A percentile compares a stretch with the other conserved stretches of the same genome.
Conservation (phyloP, 2,329 filamentous ascomycete species). For the Paracorniculantispora psalliotae region DNA sequence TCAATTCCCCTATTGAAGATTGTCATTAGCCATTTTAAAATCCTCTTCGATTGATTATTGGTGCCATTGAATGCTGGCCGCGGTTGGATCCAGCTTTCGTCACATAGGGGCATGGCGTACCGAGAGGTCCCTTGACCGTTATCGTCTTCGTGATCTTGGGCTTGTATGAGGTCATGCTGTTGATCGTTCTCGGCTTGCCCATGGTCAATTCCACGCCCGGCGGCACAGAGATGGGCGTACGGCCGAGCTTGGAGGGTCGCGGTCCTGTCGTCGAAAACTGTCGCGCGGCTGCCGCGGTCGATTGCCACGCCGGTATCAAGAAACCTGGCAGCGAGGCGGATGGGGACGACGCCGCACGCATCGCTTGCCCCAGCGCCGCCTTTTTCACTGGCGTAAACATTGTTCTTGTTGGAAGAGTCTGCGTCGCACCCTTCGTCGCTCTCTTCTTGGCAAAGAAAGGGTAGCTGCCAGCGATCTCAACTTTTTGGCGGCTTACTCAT, state of each 20-base stretch:
- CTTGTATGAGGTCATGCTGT: slow-evolving; percentile 54
- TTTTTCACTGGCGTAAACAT: slow-evolving; percentile 64
- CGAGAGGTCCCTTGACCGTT: slow-evolving; percentile 75
- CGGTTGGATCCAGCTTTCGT: background rate
- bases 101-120: slow-evolving; percentile 38
- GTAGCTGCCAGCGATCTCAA: background rate
- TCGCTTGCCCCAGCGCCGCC: slow-evolving; percentile 54
- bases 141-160: slow-evolving; percentile 61
- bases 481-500: slow-evolving; percentile 33
- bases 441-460: background rate
- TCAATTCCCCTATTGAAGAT: slow-evolving; percentile 59
- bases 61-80: background rate
- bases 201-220: slow-evolving; percentile 75
- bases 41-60: background rate
- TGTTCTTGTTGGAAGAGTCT: slow-evolving; percentile 28
- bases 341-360: slow-evolving; percentile 37
- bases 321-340: slow-evolving; percentile 61
- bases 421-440: slow-evolving; percentile 7
- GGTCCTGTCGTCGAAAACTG: slow-evolving; percentile 66
- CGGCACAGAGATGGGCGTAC: slow-evolving; percentile 73
- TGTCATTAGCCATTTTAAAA: slow-evolving; percentile 16
- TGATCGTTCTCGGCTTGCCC: slow-evolving; percentile 53
- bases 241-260: slow-evolving; percentile 77
- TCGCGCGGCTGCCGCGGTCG: slow-evolving; percentile 22
- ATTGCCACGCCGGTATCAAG: slow-evolving; percentile 66